phyloP scores from a whole-genome alignment of 1,284 basidiomycete genomes.

The Acaromyces ingoldii region DNA sequence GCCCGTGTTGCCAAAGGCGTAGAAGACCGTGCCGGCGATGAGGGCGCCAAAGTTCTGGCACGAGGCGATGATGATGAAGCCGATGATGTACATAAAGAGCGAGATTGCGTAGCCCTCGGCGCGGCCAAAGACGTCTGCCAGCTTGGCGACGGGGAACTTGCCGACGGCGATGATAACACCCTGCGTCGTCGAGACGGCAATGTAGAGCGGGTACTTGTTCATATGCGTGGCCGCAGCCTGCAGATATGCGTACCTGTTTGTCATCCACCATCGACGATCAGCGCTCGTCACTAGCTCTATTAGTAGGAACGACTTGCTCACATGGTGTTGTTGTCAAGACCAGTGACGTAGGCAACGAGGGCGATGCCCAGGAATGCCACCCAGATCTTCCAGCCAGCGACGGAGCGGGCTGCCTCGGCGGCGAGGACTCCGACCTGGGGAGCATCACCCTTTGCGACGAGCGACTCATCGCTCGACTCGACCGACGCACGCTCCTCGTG shows the following conservation, averaged over 20 bases:
- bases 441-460: too few species aligned
- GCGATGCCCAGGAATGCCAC: conserved; percentile 33
- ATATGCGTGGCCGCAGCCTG: conserved; percentile 14
- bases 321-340: conserved; percentile 43
- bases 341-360: conserved; percentile 33
- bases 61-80: conserved; percentile 44
- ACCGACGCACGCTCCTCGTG: too few species aligned
- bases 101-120: conserved; percentile 36
- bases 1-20: conserved; percentile 47
- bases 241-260: conserved; percentile 7
- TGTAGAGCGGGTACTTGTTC: conserved; percentile 21
- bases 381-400: conserved; percentile 37
- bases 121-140: conserved; percentile 48
- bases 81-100: conserved; percentile 41
- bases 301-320: too few species aligned
- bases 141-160: conserved; percentile 49
- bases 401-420: conserved; percentile 31
- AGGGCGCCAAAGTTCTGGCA: conserved; percentile 24
- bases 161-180: conserved; percentile 45
- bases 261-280: too few species aligned
- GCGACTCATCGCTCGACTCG: too few species aligned
- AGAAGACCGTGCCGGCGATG: conserved; percentile 38
- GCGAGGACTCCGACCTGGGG: conserved; percentile 36
- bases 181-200: conserved; percentile 28
- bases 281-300: too few species aligned